Conservation (phyloP, 2,329 filamentous ascomycete genomes). For the Tolypocladium ovalisporum region DNA sequence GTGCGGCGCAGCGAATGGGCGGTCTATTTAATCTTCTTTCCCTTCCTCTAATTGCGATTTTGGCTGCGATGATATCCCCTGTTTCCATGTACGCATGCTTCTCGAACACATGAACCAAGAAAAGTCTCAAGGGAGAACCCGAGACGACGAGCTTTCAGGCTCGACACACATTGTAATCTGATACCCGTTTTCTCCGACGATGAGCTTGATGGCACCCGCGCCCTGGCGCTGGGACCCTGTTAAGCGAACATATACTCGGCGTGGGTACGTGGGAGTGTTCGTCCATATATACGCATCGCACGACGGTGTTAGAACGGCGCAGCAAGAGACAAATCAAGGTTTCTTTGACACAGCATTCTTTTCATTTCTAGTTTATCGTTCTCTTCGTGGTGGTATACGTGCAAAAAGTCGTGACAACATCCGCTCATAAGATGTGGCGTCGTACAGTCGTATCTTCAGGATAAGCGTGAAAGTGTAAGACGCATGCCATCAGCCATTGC, state of each 20-base stretch:
- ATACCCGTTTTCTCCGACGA: no score
- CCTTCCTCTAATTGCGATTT: not conserved
- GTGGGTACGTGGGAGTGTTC: not conserved
- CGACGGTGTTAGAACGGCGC: not conserved
- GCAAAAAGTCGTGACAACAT: not conserved
- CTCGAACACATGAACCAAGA: not conserved
- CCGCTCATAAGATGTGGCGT: not conserved
- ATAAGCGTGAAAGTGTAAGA: not conserved
- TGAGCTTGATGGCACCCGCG: not conserved
- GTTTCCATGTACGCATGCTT: not conserved
- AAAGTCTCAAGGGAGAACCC: not conserved
- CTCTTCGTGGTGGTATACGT: not conserved
- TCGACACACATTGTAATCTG: not conserved
- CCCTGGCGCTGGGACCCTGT: not conserved
- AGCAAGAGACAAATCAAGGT: no score
- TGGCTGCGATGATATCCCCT: not conserved
- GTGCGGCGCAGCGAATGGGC: not conserved
- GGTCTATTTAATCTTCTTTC: not conserved
- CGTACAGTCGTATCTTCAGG: not conserved
- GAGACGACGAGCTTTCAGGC: not conserved
- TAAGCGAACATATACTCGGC: not conserved
- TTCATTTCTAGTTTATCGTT: not conserved
- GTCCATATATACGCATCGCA: not conserved
- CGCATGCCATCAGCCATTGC: not conserved
- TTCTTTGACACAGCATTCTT: not conserved